Base-by-base conservation (phyloP, 1,139 yeast species). In the Suhomyces choctaworum region DNA sequence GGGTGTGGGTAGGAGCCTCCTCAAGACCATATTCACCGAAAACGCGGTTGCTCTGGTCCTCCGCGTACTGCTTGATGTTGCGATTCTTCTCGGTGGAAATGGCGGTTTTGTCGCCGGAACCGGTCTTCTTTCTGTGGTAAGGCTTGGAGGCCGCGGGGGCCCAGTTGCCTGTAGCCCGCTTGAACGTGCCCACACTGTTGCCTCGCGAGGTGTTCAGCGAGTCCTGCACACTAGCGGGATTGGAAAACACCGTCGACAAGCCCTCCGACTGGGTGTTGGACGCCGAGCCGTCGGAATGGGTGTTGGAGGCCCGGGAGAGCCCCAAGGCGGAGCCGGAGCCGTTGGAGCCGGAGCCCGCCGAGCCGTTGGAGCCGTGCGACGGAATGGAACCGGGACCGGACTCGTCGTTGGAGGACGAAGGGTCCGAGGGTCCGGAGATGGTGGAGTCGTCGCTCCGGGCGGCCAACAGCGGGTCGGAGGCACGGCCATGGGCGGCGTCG, bases 161-260 rank as follows among this genome's bases (percentile, higher is more conserved):
- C 13, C 23, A 6, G 4, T 19, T 7, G 14, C 10, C n/a, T 9
- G 21, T 22, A 6, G 16, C 22, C 15, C 7, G 12, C 14, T 22
- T 39, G 15, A 32, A 32, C 2, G 42, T 39, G 15, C 46, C 47
- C 2, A 29, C 46, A 34, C 42, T 41, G 29, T 26, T 41, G 15
- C 27, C 27, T 3, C 45, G 45, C 3, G 48, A 41, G 4, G 44
- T 31, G 17, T 34, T 34, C 32, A 34, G 35, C 4, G 46, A 37
- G 10, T 39, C 29, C 16, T 32, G 41, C 7, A 42, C 32, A 22
- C 46, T 41, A 2, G 43, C 17, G 7, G 37, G 33, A 11, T 30
- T 36, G 25, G 37, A 35, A 19, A 36, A 38, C 9, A 38, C 27
- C 22, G 28, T 38, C n/a, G 33, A 20, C 8, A 8, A 17, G 8